phyloP scores from a whole-genome alignment of 495 filamentous ascomycete genomes.

The Aspergillus hancockii region DNA sequence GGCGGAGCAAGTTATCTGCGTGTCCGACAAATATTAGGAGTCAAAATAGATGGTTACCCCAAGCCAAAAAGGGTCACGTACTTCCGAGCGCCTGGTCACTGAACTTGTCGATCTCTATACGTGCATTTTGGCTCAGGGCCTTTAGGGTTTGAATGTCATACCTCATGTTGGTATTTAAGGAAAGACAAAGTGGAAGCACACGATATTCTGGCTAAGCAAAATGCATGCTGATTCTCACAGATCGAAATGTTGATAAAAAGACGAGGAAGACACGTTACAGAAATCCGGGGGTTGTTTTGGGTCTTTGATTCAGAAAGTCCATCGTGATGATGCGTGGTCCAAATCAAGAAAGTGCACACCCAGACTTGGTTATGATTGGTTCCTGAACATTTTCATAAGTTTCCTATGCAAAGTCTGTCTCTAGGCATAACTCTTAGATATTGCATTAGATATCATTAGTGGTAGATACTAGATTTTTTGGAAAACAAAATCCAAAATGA shows the following conservation, averaged over 20 bases:
- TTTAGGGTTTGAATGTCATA: slow-evolving; percentile 42
- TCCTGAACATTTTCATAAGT: no score
- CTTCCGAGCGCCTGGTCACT: slow-evolving; percentile 30
- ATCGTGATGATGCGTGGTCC: not conserved
- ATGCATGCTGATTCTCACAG: not conserved
- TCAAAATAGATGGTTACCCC: not conserved
- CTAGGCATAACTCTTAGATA: no score
- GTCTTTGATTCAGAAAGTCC: not conserved
- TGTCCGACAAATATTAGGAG: not conserved
- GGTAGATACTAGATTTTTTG: not conserved
- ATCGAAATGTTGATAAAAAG: not conserved
- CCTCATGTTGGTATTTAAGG: slow-evolving; percentile 23
- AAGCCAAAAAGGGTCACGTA: slow-evolving; percentile 12
- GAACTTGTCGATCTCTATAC: slow-evolving; percentile 32
- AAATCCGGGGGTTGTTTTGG: not conserved
- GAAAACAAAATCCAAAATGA: not conserved
- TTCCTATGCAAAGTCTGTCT: no score
- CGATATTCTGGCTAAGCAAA: not conserved
- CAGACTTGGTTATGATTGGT: no score
- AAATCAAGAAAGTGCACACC: not conserved
- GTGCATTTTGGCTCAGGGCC: slow-evolving; percentile 34
- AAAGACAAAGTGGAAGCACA: not conserved
- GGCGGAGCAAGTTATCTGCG: slow-evolving; percentile 32
- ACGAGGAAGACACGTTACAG: not conserved
- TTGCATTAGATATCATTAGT: no score